Conservation (phyloP, 106 monocot genomes). For the Dioscorea alata region DNA sequence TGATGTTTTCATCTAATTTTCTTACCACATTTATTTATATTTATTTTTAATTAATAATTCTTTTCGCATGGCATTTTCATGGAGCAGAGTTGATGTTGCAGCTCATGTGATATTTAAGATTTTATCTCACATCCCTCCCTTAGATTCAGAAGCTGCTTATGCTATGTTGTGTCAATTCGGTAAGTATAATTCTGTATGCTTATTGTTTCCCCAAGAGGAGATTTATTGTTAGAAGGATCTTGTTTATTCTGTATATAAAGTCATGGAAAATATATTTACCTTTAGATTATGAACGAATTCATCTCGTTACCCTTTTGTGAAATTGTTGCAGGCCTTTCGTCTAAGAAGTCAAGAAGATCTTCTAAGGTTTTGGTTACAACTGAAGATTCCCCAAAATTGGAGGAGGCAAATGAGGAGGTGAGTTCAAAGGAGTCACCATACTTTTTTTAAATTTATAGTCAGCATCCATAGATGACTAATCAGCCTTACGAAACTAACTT, state of each 20-base stretch:
- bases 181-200: constrained; percentile 10
- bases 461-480: no score
- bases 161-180: constrained; percentile 69
- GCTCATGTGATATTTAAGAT: constrained; percentile 35
- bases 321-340: constrained; percentile 29
- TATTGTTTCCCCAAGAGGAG: not conserved
- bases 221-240: not conserved
- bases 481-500: no score
- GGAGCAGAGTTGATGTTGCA: constrained; percentile 18
- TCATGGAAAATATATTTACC: no score
- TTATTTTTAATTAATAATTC: not conserved
- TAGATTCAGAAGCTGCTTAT: constrained; percentile 29
- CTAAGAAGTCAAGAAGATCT: constrained; percentile 32
- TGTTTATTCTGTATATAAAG: not conserved
- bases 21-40: no score
- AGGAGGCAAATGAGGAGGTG: constrained; percentile 17
- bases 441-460: no score
- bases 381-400: constrained; percentile 16
- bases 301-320: constrained; percentile 3
- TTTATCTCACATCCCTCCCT: constrained; percentile 47
- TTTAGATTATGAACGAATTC: no score
- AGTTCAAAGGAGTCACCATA: constrained; percentile 6
- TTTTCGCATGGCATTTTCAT: constrained; percentile 2
- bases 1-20: no score
- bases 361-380: constrained; percentile 16